phyloP scores from a whole-genome alignment of 371 early-diverging fungal species.

The Dichotomocladium elegans region DNA sequence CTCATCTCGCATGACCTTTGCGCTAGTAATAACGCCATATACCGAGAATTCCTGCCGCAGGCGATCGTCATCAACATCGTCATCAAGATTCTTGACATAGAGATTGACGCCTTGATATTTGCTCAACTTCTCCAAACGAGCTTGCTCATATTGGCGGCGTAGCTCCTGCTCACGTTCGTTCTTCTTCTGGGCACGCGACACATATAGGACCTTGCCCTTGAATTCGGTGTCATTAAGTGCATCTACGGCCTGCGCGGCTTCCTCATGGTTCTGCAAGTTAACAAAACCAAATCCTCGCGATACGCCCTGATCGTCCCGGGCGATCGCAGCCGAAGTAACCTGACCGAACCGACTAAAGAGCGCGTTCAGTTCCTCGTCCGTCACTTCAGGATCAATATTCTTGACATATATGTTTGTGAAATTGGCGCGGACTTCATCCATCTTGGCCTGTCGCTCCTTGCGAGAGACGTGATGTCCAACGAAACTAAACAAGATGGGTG shows the following conservation, averaged over 20 bases:
- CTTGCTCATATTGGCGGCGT: constrained; percentile 77
- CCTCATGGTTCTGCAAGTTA: constrained; percentile 83
- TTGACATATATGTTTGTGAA: constrained; percentile 95
- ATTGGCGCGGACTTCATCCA: constrained; percentile 71
- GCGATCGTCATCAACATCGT: constrained; percentile 78
- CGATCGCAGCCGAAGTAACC: constrained; percentile 67
- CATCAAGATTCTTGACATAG: constrained; percentile 92
- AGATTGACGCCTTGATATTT: constrained; percentile 92
- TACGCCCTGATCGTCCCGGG: constrained; percentile 62
- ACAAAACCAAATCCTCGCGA: constrained; percentile 88
- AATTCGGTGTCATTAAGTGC: constrained; percentile 78
- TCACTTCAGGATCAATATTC: constrained; percentile 75
- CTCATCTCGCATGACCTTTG: constrained; percentile 89
- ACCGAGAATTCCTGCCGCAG: constrained; percentile 84
- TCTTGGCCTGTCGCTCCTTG: constrained; percentile 78
- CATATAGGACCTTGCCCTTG: constrained; percentile 79
- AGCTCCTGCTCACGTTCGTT: constrained; percentile 89
- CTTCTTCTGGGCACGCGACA: constrained; percentile 94
- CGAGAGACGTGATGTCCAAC: constrained; percentile 81
- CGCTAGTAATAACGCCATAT: constrained; percentile 84
- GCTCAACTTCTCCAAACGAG: constrained; percentile 77
- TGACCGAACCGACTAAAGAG: constrained; percentile 76
- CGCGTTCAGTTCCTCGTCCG: constrained; percentile 66
- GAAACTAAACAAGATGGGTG: constrained; percentile 21
- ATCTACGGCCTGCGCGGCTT: constrained; percentile 79